Percentiles rank a stretch among this genome's conserved stretches.
Evolutionary conservation across 192 early-diverging fungal genomes (phyloP).

Genomic region (Geranomyces variabilis): DNA sequence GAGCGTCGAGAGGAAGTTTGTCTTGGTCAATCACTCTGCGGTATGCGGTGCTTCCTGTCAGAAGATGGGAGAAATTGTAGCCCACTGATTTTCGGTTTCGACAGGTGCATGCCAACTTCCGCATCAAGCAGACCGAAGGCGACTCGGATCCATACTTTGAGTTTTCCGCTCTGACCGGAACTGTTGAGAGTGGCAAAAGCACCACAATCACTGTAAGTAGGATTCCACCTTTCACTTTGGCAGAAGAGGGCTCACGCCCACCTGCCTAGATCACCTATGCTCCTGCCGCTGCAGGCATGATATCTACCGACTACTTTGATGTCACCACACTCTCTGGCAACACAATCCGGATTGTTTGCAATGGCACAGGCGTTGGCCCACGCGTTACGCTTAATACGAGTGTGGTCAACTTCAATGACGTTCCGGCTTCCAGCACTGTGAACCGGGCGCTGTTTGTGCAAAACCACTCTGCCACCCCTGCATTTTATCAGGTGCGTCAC

Average conservation of each 20-base stretch:
- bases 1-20: constrained; percentile 44
- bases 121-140: constrained; percentile 44
- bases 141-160: constrained; percentile 54
- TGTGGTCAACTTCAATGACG: constrained; percentile 62
- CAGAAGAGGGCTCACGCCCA: background rate
- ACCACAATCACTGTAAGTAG: constrained; percentile 44
- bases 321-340: constrained; percentile 64
- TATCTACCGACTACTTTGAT: constrained; percentile 60
- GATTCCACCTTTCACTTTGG: background rate
- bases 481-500: constrained; percentile 51
- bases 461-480: constrained; percentile 45
- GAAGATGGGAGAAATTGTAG: background rate
- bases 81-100: too few relatives aligned
- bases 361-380: constrained; percentile 51
- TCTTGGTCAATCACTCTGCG: constrained; percentile 48
- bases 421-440: constrained; percentile 38
- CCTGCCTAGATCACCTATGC: constrained; percentile 49
- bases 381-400: constrained; percentile 49
- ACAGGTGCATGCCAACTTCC: constrained; percentile 49
- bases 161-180: constrained; percentile 46
- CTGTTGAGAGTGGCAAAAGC: constrained; percentile 31
- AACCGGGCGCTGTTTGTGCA: constrained; percentile 49
- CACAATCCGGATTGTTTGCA: constrained; percentile 47
- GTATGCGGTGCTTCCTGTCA: constrained; percentile 22
- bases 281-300: constrained; percentile 50